These are phyloP conservation scores for Xylaria sp. DNA, from an alignment of 2,329 filamentous ascomycete genomes.

Conservation along the genomic window DNA sequence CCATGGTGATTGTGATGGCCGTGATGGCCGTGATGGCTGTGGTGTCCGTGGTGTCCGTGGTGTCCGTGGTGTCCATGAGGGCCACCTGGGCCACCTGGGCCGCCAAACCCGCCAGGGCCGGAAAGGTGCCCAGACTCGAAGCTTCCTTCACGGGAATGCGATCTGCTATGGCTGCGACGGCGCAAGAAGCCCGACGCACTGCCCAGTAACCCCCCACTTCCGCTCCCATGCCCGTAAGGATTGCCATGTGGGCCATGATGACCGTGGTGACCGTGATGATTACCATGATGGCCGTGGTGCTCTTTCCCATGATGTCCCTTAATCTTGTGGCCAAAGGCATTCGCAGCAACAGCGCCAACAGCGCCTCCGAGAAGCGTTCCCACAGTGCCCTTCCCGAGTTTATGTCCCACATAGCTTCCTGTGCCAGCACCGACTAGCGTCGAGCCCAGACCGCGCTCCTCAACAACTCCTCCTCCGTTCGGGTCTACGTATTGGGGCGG, in stretches of 20 bases:
- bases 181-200: constrained; percentile 39
- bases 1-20: neutral
- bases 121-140: neutral
- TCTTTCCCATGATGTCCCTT: constrained; percentile 51
- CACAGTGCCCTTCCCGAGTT: constrained; percentile 64
- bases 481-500: constrained; percentile 20
- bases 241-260: constrained; percentile 11
- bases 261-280: constrained; percentile 9
- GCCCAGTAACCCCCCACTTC: constrained; percentile 40
- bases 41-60: neutral
- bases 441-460: constrained; percentile 66
- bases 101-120: constrained; percentile 22
- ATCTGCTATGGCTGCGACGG: constrained; percentile 20
- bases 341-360: constrained; percentile 66
- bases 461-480: constrained; percentile 49
- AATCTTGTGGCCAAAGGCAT: constrained; percentile 60
- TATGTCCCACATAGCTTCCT: constrained; percentile 65
- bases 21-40: neutral
- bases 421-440: constrained; percentile 64
- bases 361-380: constrained; percentile 64
- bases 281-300: constrained; percentile 35
- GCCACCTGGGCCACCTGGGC: constrained; percentile 7
- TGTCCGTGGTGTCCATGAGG: neutral
- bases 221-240: constrained; percentile 19
- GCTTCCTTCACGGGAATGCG: neutral